Percentiles rank a stretch among this genome's conserved stretches.
Conservation (phyloP, 1,284 basidiomycete genomes). For the Hypsizygus ulmarius region DNA sequence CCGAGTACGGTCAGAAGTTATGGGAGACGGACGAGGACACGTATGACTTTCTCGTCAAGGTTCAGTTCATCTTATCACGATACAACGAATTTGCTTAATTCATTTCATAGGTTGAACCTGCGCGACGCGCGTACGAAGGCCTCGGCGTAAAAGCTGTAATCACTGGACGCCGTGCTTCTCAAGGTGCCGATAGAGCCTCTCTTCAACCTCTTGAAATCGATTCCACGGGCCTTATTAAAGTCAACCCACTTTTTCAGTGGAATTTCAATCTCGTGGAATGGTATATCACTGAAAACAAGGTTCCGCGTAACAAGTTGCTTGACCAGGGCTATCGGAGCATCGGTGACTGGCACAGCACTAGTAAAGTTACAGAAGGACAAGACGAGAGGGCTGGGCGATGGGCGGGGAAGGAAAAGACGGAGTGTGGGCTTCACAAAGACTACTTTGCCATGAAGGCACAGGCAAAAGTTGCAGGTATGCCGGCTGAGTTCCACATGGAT, state of each 20-base stretch:
- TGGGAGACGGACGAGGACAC: conserved; percentile 90
- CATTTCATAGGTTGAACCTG: conserved; percentile 80
- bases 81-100: background rate
- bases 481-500: background rate
- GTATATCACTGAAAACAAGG: conserved; percentile 81
- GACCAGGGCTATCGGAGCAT: conserved; percentile 92
- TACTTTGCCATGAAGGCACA: conserved; percentile 70
- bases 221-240: conserved; percentile 87
- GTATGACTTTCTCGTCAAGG: conserved; percentile 95
- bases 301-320: conserved; percentile 88
- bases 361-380: conserved; percentile 68
- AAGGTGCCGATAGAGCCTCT: conserved; percentile 84
- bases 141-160: conserved; percentile 87
- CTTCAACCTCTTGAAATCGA: conserved; percentile 91
- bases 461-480: conserved; percentile 31
- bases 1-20: conserved; percentile 75
- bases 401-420: conserved; percentile 91
- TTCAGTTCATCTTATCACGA: conserved; percentile 23
- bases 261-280: conserved; percentile 83
- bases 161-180: conserved; percentile 90
- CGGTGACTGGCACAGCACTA: conserved; percentile 97
- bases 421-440: conserved; percentile 93
- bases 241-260: conserved; percentile 95
- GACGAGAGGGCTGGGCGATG: conserved; percentile 89
- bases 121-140: conserved; percentile 82